phyloP scores from a whole-genome alignment of 331 rosid species.

The Malus hybrid region DNA sequence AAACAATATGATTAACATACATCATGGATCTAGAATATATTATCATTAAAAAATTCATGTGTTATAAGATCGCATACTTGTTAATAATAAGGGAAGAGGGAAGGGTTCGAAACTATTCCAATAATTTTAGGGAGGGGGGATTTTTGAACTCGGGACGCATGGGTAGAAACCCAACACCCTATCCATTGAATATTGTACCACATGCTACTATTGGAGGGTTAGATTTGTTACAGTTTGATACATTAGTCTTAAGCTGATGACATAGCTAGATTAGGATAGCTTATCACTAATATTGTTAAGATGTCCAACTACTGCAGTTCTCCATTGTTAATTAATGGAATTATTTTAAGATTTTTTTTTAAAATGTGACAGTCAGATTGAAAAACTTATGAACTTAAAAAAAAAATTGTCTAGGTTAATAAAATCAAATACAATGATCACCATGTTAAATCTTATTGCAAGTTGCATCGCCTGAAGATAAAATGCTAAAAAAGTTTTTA shows the following conservation, averaged over 20 bases:
- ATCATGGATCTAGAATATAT: background rate
- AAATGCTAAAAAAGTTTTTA: no score
- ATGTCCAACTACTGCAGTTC: background rate
- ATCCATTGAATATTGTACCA: no score
- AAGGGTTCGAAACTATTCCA: no score
- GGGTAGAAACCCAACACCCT: no score
- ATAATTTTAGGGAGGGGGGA: no score
- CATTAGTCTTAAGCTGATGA: background rate
- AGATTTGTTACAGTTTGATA: background rate
- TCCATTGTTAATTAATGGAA: background rate
- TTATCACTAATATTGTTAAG: background rate
- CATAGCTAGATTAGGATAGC: background rate
- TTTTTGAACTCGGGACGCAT: no score
- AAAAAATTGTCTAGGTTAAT: no score
- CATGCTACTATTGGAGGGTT: background rate
- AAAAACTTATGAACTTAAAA: no score
- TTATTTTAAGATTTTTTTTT: no score
- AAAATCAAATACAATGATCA: background rate
- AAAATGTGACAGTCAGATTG: no score
- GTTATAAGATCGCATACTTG: background rate
- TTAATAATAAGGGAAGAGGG: no score
- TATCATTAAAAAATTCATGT: no score
- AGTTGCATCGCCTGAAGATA: background rate
- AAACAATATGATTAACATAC: background rate
- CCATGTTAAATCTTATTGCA: background rate